A percentile compares a stretch with the other conserved stretches of the same genome.
Conservation (phyloP, 140 eudicot genomes). For the Cichorium intybus region DNA sequence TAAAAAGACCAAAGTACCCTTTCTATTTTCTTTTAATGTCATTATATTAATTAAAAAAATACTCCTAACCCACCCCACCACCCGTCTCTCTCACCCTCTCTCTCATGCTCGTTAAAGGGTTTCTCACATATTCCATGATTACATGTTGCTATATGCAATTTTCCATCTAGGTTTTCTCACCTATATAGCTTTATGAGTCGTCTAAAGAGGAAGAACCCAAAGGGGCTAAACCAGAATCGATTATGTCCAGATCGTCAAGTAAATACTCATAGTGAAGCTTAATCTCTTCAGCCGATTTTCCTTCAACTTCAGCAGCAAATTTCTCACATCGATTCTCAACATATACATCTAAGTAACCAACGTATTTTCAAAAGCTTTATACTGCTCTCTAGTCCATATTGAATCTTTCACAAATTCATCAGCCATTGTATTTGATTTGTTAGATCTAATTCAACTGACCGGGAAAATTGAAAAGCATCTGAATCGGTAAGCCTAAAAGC, state of each 20-base stretch:
- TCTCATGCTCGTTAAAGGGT: too few relatives aligned
- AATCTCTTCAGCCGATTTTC: conserved; percentile 53
- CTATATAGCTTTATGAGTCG: conserved; percentile 36
- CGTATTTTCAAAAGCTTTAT: conserved; percentile 38
- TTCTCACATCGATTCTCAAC: conserved; percentile 51
- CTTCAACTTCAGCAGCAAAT: conserved; percentile 45
- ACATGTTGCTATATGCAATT: too few relatives aligned
- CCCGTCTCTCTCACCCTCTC: too few relatives aligned
- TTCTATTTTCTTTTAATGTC: too few relatives aligned
- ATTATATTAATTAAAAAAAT: too few relatives aligned
- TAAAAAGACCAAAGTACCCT: too few relatives aligned
- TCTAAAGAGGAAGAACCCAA: conserved; percentile 48
- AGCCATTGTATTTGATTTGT: conserved; percentile 17
- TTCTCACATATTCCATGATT: too few relatives aligned
- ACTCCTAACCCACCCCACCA: too few relatives aligned
- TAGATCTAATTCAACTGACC: conserved; percentile 9
- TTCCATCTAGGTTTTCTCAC: too few relatives aligned
- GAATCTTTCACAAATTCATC: conserved; percentile 24
- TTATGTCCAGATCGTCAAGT: conserved; percentile 51
- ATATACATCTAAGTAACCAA: conserved; percentile 37
- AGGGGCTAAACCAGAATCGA: conserved; percentile 65
- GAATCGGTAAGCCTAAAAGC: too few relatives aligned
- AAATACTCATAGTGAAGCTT: conserved; percentile 58
- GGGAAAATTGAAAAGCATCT: neutral
- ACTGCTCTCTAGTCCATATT: conserved; percentile 42